Conservation (phyloP, 495 filamentous ascomycete species). For the Zalerion maritima region DNA sequence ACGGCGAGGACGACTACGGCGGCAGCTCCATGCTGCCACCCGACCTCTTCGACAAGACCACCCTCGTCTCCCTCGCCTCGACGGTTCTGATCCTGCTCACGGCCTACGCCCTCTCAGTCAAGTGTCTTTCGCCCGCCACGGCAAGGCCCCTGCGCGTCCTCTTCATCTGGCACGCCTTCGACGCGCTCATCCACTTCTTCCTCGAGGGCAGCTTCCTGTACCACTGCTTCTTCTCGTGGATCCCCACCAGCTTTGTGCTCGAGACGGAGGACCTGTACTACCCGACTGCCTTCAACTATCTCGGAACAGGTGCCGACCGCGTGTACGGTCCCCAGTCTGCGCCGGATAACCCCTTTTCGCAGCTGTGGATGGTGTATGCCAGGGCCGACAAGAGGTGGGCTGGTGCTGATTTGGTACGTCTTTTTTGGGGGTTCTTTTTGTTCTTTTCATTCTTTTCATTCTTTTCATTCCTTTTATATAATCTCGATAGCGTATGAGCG, state of each 20-base stretch:
- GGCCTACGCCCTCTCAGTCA: constrained; percentile 30
- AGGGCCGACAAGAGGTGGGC: constrained; percentile 78
- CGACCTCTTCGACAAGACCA: constrained; percentile 38
- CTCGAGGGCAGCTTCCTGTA: constrained; percentile 86
- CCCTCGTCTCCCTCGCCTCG: constrained; percentile 35
- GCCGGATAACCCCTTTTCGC: constrained; percentile 40
- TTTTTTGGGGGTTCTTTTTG: constrained; percentile 2
- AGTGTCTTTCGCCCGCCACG: constrained; percentile 23
- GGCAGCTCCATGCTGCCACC: constrained; percentile 13
- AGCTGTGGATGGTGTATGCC: constrained; percentile 86
- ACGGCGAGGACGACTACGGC: no score
- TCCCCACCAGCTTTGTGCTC: constrained; percentile 19
- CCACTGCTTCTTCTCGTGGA: constrained; percentile 74
- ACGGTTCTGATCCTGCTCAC: constrained; percentile 32
- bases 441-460: constrained; percentile 1
- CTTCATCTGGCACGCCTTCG: constrained; percentile 92
- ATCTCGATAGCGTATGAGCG: background rate
- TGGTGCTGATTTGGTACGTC: constrained; percentile 47
- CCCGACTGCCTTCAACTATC: constrained; percentile 28
- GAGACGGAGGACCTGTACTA: constrained; percentile 16
- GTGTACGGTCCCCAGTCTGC: constrained; percentile 65
- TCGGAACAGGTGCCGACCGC: constrained; percentile 29
- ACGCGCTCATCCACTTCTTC: constrained; percentile 74
- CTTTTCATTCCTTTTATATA: background rate
- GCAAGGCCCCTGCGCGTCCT: constrained; percentile 42